Evolutionary conservation across 192 early-diverging fungal genomes (phyloP), one percentile per base, ranked within the genome.

Genomic region (Coemansia reversa): DNA sequence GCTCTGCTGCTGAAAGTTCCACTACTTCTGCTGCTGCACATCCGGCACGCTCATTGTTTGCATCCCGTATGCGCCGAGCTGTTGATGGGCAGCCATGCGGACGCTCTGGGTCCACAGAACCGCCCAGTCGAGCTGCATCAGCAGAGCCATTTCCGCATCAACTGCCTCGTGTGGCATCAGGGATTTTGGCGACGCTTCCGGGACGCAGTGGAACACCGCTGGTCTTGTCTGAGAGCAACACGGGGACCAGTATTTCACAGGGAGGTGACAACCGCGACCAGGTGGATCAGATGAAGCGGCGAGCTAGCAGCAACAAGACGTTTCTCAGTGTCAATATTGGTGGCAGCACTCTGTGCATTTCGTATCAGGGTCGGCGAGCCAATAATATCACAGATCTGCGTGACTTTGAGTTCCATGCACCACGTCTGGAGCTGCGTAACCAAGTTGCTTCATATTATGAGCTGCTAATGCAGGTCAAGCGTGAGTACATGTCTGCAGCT

Each of bases 261-360:
- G 65, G 71, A 51, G 61, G 66, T 32, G 69, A 76, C 23, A 72
- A 78, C 72, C 69, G 68, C n/a, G 47, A 54, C 50, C 66, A 85
- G 85, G 68, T 95, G 2, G 81, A 85, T 56, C 84, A 92, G 57
- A 95, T 97, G 93, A 94, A 95, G 69, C 76, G 79, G 51, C 78
- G 94, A 7, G 93, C 95, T 11, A 86, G 89, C 25, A 78, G 89
- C 59, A 95, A 94, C 77, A 86, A 87, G 58, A 91, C 91, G 32
- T 97, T 97, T 80, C 86, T 97, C 22, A 89, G 94, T 69, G 91
- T 97, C 68, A 94, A 93, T 53, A 85, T 96, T 27, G 92, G 92
- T 0, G 88, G 86, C 12, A 86, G 86, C n/a, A 86, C 85, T 42
- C 86, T 90, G 58, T 93, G 92, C 57, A 72, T 97, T 18, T 91